Evolutionary conservation across 495 filamentous ascomycete genomes (phyloP).

Genomic region (Extremus antarcticus): DNA sequence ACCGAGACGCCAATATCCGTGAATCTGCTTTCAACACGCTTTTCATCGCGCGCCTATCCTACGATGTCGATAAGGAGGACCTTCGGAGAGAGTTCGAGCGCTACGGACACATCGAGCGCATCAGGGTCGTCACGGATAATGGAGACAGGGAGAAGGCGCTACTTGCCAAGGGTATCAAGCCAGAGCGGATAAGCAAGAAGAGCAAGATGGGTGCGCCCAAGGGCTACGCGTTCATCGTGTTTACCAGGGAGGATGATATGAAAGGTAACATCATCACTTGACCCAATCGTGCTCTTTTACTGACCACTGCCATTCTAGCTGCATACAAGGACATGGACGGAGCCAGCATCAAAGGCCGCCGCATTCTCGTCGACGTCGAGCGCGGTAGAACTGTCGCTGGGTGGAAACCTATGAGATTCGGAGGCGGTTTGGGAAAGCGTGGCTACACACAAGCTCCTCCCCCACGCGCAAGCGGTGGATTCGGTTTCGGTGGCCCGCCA

Average conservation of each 20-base stretch:
- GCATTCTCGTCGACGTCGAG: slow-evolving; percentile 90
- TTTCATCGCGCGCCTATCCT: slow-evolving; percentile 82
- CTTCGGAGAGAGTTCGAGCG: slow-evolving; percentile 89
- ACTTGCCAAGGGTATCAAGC: not conserved
- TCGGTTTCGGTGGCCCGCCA: slow-evolving; percentile 43
- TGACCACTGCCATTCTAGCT: slow-evolving; percentile 33
- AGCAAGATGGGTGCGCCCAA: slow-evolving; percentile 73
- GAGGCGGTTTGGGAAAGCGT: slow-evolving; percentile 84
- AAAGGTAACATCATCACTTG: no score
- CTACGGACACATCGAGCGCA: slow-evolving; percentile 88
- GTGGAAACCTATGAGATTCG: slow-evolving; percentile 86
- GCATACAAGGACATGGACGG: slow-evolving; percentile 84
- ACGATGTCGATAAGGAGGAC: slow-evolving; percentile 78
- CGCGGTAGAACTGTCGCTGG: slow-evolving; percentile 88
- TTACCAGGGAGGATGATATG: slow-evolving; percentile 97
- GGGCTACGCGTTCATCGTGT: slow-evolving; percentile 95
- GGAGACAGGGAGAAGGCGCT: not conserved
- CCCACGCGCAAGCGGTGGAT: slow-evolving; percentile 51
- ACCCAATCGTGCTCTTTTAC: slow-evolving; percentile 25
- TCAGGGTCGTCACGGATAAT: slow-evolving; percentile 34
- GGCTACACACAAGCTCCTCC: slow-evolving; percentile 80
- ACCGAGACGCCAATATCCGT: slow-evolving; percentile 68
- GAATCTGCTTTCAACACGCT: slow-evolving; percentile 93
- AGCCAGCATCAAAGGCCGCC: slow-evolving; percentile 82
- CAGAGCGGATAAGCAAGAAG: slow-evolving; percentile 48